Evolutionary conservation across 1,284 basidiomycete species (phyloP), one percentile per base, ranked within the genome.

Genomic region (Waitea zeae): DNA sequence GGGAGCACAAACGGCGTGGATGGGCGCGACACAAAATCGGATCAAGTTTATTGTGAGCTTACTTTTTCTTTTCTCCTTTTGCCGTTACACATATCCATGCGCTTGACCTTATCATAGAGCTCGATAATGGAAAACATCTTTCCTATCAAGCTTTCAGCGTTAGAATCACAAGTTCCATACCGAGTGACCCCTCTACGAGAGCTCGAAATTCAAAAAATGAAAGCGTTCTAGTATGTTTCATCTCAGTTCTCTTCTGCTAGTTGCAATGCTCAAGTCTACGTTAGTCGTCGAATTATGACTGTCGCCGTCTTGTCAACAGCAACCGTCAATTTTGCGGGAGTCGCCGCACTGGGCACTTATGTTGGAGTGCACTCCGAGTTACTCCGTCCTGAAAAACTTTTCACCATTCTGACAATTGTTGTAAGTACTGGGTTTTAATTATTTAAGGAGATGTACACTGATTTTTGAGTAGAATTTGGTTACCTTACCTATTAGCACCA

Each of bases 11-110:
- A 40, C 38, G 12, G 24, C 12, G 13, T 50, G 49, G 49, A 36
- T 49, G 20, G 42, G 37, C 15, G 35, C 39, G 4, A 50, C 49
- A 2, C 42, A 49, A 33, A 37, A 39, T 9, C 42, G 48, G 2
- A 41, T 50, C 24, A 49, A 50, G 36, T 41, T 46, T 30, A 34
- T 50, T 12, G 45, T 46, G 18, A 20, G 44, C 24, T 7, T 9
- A 26, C n/a, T n/a, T 9, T 26, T n/a, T 26, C 24, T 26, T 26
- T 7, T 26, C 24, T n/a, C 9, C n/a, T 9, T 7, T n/a, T 9
- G 24, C n/a, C 7, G n/a, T 26, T 7, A 26, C 9, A 26, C 24
- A 26, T 7, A 26, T n/a, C 24, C 24, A 9, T 26, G n/a, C n/a
- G n/a, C n/a, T n/a, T n/a, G n/a, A n/a, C n/a, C 24, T n/a, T 26